phyloP scores from a whole-genome alignment of 2,329 filamentous ascomycete species.

The Exophiala alcalophila region DNA sequence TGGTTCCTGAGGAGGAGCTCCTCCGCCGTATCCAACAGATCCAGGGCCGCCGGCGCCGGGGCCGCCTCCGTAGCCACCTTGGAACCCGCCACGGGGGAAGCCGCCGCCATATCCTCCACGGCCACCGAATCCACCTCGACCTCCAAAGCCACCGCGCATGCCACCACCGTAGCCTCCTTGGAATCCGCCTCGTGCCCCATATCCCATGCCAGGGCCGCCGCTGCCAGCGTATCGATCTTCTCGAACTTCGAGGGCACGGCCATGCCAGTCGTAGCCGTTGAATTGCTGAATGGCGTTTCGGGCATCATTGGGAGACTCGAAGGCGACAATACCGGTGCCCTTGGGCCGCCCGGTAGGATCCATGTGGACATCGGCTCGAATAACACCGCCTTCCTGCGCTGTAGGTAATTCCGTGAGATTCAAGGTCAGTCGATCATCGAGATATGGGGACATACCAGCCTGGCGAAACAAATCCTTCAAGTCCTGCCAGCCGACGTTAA shows the following conservation, averaged over 20 bases:
- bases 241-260: slow-evolving; percentile 85
- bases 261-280: slow-evolving; percentile 99
- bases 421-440: slow-evolving; percentile 18
- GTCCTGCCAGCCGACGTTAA: slow-evolving; percentile 97
- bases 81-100: slow-evolving; percentile 21
- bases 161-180: slow-evolving; percentile 49
- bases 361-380: slow-evolving; percentile 91
- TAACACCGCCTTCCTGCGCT: slow-evolving; percentile 67
- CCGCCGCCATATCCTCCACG: slow-evolving; percentile 21
- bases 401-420: slow-evolving; percentile 26
- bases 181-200: slow-evolving; percentile 41
- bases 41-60: slow-evolving; percentile 11
- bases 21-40: slow-evolving; percentile 37
- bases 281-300: slow-evolving; percentile 95
- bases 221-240: slow-evolving; percentile 83
- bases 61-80: slow-evolving; percentile 37
- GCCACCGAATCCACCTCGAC: slow-evolving; percentile 45
- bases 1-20: slow-evolving; percentile 37
- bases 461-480: slow-evolving; percentile 98
- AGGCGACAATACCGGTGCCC: slow-evolving; percentile 94
- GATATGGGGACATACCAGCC: slow-evolving; percentile 68
- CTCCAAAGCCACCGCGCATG: slow-evolving; percentile 51
- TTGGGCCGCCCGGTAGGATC: slow-evolving; percentile 91
- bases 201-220: slow-evolving; percentile 41
- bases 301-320: slow-evolving; percentile 90